A percentile compares a stretch with the other conserved stretches of the same genome.
Evolutionary conservation across 257 asterid genomes (phyloP).

Genomic region (Cynanchum wilfordii): DNA sequence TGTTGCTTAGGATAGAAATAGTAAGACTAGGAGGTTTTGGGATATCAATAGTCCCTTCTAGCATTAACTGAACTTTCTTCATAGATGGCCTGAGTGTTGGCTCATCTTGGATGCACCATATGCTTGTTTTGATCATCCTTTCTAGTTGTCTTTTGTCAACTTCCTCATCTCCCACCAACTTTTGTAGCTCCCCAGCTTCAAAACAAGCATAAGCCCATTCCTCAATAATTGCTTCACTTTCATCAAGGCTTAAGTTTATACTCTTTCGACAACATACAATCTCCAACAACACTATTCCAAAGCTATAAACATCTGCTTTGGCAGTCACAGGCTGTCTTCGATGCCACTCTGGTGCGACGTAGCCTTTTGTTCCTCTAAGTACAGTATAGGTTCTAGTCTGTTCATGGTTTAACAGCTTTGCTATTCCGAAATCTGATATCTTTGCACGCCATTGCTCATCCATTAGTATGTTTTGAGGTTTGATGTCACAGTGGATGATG

Average conservation of each 20-base stretch:
- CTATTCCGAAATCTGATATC: slow-evolving; percentile 7
- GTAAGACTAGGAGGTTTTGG: slow-evolving; percentile 48
- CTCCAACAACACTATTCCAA: slow-evolving; percentile 6
- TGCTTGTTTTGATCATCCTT: slow-evolving; percentile 34
- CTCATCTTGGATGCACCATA: slow-evolving; percentile 52
- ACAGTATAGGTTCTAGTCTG: background rate
- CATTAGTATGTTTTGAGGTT: slow-evolving; percentile 6
- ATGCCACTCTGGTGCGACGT: slow-evolving; percentile 12
- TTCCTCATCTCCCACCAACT: slow-evolving; percentile 24
- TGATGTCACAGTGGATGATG: slow-evolving; percentile 9
- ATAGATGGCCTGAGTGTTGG: slow-evolving; percentile 46
- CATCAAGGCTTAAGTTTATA: background rate
- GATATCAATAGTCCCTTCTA: slow-evolving; percentile 46
- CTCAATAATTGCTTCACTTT: slow-evolving; percentile 1
- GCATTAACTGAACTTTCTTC: slow-evolving; percentile 48
- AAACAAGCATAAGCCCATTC: slow-evolving; percentile 4
- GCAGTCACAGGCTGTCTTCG: background rate
- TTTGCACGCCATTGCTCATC: background rate
- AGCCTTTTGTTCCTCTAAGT: slow-evolving; percentile 11
- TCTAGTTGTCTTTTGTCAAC: slow-evolving; percentile 27
- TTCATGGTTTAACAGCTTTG: background rate
- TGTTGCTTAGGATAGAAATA: slow-evolving; percentile 30
- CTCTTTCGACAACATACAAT: background rate
- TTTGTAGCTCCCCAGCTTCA: slow-evolving; percentile 21
- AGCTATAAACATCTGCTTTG: slow-evolving; percentile 9